A percentile compares a stretch with the other conserved stretches of the same genome.
Conservation (phyloP, 495 filamentous ascomycete species). For the Penicillium malachiteum region DNA sequence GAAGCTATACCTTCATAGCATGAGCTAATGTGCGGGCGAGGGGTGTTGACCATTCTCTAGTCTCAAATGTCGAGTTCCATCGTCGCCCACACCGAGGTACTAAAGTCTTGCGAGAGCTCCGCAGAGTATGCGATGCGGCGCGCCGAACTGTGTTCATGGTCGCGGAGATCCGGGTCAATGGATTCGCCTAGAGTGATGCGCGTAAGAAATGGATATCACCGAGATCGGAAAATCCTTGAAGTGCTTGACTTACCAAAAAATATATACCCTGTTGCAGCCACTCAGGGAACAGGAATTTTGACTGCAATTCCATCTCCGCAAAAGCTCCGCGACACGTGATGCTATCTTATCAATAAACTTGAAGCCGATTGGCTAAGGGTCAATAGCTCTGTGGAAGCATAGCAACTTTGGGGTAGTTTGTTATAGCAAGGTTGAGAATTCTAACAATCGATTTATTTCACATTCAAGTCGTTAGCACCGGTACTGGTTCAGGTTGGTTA, state of each 20-base stretch:
- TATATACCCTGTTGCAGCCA: too few relatives aligned
- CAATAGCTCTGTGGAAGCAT: neutral
- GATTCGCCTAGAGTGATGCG: neutral
- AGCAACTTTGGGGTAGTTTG: neutral
- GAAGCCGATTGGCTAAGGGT: neutral
- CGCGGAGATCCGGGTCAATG: neutral
- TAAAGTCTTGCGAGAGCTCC: constrained; percentile 21
- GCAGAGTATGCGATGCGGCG: constrained; percentile 32
- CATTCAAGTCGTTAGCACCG: too few relatives aligned
- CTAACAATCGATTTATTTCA: too few relatives aligned
- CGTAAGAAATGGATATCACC: neutral
- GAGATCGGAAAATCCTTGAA: neutral
- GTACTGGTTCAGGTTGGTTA: too few relatives aligned
- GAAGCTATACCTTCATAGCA: constrained; percentile 68
- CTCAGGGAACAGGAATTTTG: too few relatives aligned
- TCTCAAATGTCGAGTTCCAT: constrained; percentile 38
- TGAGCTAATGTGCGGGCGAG: constrained; percentile 79
- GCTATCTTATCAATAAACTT: constrained; percentile 1
- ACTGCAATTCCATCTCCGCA: constrained; percentile 21
- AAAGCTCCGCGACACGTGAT: constrained; percentile 36
- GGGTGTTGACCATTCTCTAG: constrained; percentile 80
- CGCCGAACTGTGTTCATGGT: constrained; percentile 39
- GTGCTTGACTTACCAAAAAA: neutral
- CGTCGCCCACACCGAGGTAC: constrained; percentile 19
- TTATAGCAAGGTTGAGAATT: too few relatives aligned